phyloP scores from a whole-genome alignment of 108 stramenopile species.

The Hondaea fermentalgiana region DNA sequence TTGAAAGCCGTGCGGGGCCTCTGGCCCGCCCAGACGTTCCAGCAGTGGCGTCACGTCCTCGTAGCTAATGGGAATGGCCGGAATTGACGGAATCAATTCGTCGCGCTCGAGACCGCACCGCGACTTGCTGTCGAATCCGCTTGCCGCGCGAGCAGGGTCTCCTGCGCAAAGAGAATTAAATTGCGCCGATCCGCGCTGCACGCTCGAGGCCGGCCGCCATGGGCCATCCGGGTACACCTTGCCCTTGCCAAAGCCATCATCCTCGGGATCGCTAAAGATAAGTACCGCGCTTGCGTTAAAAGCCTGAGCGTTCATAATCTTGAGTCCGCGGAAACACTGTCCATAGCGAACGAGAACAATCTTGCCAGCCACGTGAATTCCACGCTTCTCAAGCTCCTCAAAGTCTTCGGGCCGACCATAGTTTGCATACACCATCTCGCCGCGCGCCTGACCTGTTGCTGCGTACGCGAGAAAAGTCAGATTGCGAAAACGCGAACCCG shows the following conservation, averaged over 20 bases:
- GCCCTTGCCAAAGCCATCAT: slow-evolving; percentile 50
- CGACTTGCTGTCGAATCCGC: slow-evolving; percentile 24
- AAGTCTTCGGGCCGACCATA: slow-evolving; percentile 62
- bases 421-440: slow-evolving; percentile 54
- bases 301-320: slow-evolving; percentile 56
- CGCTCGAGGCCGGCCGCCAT: slow-evolving; percentile 42
- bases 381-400: slow-evolving; percentile 36
- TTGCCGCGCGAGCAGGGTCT: slow-evolving; percentile 46
- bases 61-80: slow-evolving; percentile 51
- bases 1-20: slow-evolving; percentile 30
- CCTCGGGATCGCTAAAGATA: slow-evolving; percentile 53
- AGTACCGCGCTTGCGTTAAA: slow-evolving; percentile 48
- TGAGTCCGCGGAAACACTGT: slow-evolving; percentile 60
- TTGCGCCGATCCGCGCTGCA: slow-evolving; percentile 58
- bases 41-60: slow-evolving; percentile 53
- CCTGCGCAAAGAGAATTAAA: slow-evolving; percentile 56
- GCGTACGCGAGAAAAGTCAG: slow-evolving; percentile 58
- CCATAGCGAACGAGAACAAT: slow-evolving; percentile 61
- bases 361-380: slow-evolving; percentile 40
- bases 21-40: slow-evolving; percentile 39
- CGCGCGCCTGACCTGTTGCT: slow-evolving; percentile 43
- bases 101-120: slow-evolving; percentile 12
- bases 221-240: slow-evolving; percentile 54
- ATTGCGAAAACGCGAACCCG: slow-evolving; percentile 52
- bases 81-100: slow-evolving; percentile 53